Percentiles rank a stretch among this genome's conserved stretches.
These are phyloP conservation scores for Dipteronia dyeriana DNA, from an alignment of 345 rosid species.

Conservation along the genomic window DNA sequence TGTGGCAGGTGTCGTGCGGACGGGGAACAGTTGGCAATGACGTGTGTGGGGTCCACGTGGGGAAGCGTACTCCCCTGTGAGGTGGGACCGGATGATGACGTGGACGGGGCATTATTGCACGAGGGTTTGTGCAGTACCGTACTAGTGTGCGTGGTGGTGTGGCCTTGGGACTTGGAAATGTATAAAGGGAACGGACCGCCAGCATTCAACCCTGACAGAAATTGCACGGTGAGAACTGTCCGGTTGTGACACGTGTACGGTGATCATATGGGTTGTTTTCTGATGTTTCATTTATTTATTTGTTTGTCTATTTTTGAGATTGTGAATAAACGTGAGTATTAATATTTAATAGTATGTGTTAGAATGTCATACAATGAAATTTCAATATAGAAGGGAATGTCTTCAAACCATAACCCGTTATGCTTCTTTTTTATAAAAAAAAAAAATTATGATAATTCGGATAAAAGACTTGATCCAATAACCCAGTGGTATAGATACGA, in stretches of 20 bases:
- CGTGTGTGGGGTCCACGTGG: not conserved
- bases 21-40: not conserved
- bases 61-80: not conserved
- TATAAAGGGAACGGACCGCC: not conserved
- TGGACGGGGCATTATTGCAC: not conserved
- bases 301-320: too few relatives aligned
- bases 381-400: too few relatives aligned
- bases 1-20: not conserved
- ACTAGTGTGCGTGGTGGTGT: not conserved
- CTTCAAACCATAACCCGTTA: too few relatives aligned
- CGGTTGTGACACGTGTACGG: not conserved
- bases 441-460: too few relatives aligned
- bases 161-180: not conserved
- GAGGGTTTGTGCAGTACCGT: not conserved
- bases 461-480: too few relatives aligned
- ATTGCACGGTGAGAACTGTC: not conserved
- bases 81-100: not conserved
- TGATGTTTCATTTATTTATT: not conserved
- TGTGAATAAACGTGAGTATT: too few relatives aligned
- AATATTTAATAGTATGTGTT: too few relatives aligned
- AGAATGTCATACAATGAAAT: too few relatives aligned
- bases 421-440: too few relatives aligned
- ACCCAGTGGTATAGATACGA: too few relatives aligned
- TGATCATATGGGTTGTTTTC: not conserved
- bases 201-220: not conserved